Conservation (phyloP, 208 protist species). For the Trypanosoma rangeli region DNA sequence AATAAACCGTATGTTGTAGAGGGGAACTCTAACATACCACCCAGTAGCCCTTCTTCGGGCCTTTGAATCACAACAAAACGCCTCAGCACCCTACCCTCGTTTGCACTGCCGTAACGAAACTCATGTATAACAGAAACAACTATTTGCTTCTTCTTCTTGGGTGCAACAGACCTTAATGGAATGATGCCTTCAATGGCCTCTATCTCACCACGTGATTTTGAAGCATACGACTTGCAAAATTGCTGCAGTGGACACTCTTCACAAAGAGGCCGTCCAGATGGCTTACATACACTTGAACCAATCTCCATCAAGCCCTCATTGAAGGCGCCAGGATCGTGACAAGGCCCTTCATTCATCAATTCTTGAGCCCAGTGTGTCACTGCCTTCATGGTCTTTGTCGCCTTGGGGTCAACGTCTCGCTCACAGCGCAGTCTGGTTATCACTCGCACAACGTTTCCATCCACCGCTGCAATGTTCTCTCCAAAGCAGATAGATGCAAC, state of each 20-base stretch:
- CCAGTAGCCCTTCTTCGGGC: constrained; percentile 58
- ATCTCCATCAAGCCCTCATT: constrained; percentile 95
- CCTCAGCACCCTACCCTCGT: constrained; percentile 8
- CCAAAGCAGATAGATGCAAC: constrained; percentile 91
- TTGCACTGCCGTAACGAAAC: constrained; percentile 2
- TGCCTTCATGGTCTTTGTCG: constrained; percentile 49
- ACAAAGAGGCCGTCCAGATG: constrained; percentile 67
- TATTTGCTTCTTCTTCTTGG: constrained; percentile 48
- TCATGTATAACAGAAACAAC: constrained; percentile 83
- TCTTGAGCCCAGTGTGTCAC: constrained; percentile 57
- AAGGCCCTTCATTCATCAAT: constrained; percentile 43
- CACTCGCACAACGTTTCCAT: constrained; percentile 94
- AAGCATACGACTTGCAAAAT: constrained; percentile 51
- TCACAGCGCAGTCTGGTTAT: constrained; percentile 77
- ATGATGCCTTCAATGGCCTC: constrained; percentile 75
- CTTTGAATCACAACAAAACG: constrained; percentile 71
- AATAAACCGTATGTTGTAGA: constrained; percentile 34
- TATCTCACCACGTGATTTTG: constrained; percentile 45
- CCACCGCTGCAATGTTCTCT: constrained; percentile 73
- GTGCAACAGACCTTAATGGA: constrained; percentile 44
- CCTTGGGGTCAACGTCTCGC: constrained; percentile 78
- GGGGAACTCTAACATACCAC: constrained; percentile 85
- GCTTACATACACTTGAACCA: constrained; percentile 86
- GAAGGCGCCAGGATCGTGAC: constrained; percentile 50
- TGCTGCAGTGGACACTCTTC: constrained; percentile 58